These are phyloP conservation scores for Colletotrichum theobromicola DNA, from an alignment of 2,329 filamentous ascomycete species.

Conservation along the genomic window DNA sequence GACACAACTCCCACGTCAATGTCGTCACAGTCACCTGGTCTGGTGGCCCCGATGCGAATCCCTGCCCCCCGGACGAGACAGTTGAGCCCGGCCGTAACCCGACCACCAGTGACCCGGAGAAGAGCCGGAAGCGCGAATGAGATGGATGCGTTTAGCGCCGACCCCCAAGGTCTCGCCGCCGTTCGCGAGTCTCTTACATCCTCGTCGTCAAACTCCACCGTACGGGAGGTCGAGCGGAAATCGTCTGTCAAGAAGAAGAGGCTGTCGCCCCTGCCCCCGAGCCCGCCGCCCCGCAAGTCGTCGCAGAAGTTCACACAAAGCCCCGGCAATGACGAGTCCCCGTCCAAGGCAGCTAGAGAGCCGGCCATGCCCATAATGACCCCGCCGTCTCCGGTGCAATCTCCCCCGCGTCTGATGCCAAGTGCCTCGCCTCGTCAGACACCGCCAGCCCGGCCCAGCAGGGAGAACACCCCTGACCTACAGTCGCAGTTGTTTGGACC, in stretches of 20 bases:
- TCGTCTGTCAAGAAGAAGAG: constrained; percentile 47
- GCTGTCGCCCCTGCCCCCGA: constrained; percentile 58
- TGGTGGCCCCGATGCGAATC: constrained; percentile 54
- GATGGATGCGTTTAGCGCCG: constrained; percentile 46
- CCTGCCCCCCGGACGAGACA: constrained; percentile 55
- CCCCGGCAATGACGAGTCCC: constrained; percentile 42
- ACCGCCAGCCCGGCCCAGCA: constrained; percentile 67
- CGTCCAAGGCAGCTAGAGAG: constrained; percentile 40
- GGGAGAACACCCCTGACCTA: constrained; percentile 70
- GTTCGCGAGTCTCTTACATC: constrained; percentile 75
- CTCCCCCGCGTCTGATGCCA: constrained; percentile 27
- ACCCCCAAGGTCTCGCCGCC: constrained; percentile 64
- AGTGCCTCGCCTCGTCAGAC: constrained; percentile 36
- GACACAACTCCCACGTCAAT: constrained; percentile 82
- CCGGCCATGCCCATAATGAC: constrained; percentile 26
- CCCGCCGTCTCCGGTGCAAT: constrained; percentile 25
- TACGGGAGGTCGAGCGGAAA: constrained; percentile 55
- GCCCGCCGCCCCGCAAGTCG: constrained; percentile 66
- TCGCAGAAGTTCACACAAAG: constrained; percentile 57
- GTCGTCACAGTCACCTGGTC: constrained; percentile 74
- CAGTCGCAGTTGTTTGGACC: constrained; percentile 58
- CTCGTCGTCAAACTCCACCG: constrained; percentile 74
- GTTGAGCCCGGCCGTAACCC: constrained; percentile 58
- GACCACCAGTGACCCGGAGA: constrained; percentile 66
- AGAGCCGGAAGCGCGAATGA: constrained; percentile 62